Conservation (phyloP, 805 yeast species). For the Candida incommunis region DNA sequence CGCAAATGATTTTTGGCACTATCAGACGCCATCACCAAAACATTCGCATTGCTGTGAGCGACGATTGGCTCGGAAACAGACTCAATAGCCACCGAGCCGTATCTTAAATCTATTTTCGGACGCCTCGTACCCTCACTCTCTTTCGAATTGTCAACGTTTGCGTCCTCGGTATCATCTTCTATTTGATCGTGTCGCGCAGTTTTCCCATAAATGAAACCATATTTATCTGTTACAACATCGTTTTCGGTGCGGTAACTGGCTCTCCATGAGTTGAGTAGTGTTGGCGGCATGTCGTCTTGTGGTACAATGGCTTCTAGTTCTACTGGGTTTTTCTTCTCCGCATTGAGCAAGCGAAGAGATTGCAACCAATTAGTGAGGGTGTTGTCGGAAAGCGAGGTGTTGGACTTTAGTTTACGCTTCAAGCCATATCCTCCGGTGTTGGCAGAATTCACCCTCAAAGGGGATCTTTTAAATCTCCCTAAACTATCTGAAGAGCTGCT, state of each 20-base stretch:
- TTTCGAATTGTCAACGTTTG: too few relatives aligned
- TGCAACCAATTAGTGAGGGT: background rate
- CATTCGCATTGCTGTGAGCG: conserved; percentile 15
- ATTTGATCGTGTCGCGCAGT: conserved; percentile 5
- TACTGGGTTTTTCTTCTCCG: conserved; percentile 23
- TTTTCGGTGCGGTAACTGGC: conserved; percentile 13
- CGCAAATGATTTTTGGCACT: background rate
- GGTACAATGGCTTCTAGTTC: conserved; percentile 28
- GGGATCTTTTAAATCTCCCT: conserved; percentile 1
- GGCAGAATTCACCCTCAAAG: too few relatives aligned
- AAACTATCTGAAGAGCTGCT: background rate
- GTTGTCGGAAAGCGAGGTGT: background rate
- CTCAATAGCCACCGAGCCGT: background rate
- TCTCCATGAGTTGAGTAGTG: conserved; percentile 15
- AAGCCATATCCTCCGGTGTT: too few relatives aligned
- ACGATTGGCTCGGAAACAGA: conserved; percentile 2
- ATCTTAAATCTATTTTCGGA: conserved; percentile 1
- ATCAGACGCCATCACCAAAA: background rate
- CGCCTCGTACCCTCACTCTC: background rate
- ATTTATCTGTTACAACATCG: conserved; percentile 27
- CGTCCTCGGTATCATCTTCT: background rate
- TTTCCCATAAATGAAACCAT: conserved; percentile 33
- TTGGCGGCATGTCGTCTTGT: conserved; percentile 20
- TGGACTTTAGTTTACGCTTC: background rate
- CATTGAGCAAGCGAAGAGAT: background rate